A percentile compares a stretch with the other conserved stretches of the same genome.
Conservation (phyloP, 2,329 filamentous ascomycete species). For the Capronia americana region DNA sequence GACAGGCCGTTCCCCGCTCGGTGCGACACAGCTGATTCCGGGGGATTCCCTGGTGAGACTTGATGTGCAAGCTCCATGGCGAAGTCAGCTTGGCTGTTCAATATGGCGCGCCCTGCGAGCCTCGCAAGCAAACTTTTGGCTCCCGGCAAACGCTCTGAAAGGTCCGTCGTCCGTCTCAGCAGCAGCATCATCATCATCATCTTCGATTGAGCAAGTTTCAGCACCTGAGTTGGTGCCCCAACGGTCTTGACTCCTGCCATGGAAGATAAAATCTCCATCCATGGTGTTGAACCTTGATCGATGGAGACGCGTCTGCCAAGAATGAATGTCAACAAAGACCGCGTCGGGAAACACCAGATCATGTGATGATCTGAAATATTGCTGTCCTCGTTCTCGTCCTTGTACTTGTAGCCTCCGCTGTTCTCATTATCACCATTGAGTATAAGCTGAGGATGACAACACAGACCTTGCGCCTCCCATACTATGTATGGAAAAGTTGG, state of each 20-base stretch:
- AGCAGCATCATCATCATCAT: not conserved
- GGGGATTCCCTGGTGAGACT: slow-evolving; percentile 27
- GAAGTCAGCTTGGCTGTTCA: not conserved
- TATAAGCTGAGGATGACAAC: not conserved
- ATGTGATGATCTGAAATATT: slow-evolving; percentile 14
- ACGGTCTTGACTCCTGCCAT: not conserved
- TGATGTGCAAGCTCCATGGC: not conserved
- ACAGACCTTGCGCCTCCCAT: not conserved
- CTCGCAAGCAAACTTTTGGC: not conserved
- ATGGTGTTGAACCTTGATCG: not conserved
- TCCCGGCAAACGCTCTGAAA: not conserved
- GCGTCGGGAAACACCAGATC: slow-evolving; percentile 15
- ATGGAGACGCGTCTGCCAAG: slow-evolving; percentile 28
- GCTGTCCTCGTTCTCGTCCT: no score
- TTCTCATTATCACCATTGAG: not conserved
- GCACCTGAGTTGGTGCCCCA: not conserved
- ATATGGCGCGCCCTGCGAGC: not conserved
- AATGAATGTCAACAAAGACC: slow-evolving; percentile 25
- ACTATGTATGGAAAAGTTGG: not conserved
- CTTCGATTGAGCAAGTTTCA: slow-evolving; percentile 7
- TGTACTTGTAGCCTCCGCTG: no score
- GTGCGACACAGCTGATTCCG: slow-evolving; percentile 23
- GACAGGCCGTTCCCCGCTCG: slow-evolving; percentile 25
- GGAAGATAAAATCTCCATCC: not conserved
- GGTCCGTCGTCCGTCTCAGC: not conserved